These are phyloP conservation scores for Guillardia theta DNA, from an alignment of 78 protist genomes.

Conservation along the genomic window DNA sequence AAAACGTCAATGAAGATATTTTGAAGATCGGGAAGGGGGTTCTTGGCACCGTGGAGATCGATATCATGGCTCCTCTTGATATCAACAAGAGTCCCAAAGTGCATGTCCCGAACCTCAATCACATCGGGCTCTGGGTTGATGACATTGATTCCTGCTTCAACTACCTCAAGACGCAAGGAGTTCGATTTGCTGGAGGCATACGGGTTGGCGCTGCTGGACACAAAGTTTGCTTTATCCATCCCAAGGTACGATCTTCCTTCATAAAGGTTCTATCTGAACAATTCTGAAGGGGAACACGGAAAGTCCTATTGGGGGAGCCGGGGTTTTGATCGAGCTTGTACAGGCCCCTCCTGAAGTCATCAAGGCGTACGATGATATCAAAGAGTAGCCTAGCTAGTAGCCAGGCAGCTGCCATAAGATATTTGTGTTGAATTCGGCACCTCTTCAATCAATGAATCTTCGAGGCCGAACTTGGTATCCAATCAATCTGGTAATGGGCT, in stretches of 20 bases:
- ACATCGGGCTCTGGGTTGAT: background rate
- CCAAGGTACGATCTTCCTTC: background rate
- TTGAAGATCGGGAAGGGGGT: background rate
- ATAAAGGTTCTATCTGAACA: background rate
- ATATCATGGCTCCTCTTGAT: background rate
- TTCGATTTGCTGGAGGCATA: background rate
- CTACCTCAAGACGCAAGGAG: background rate
- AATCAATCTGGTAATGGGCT: too few relatives aligned
- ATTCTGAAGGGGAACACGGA: background rate
- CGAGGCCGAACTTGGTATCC: too few relatives aligned
- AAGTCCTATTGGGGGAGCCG: background rate
- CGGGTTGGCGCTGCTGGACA: slow-evolving; percentile 17
- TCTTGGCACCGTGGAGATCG: background rate
- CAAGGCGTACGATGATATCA: slow-evolving; percentile 1
- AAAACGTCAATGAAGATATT: background rate
- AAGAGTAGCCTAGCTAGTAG: too few relatives aligned
- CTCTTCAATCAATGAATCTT: too few relatives aligned
- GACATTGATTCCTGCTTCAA: background rate
- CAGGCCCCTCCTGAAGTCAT: slow-evolving; percentile 10
- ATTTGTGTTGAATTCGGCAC: too few relatives aligned
- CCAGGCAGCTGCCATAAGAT: too few relatives aligned
- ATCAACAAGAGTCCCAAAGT: background rate
- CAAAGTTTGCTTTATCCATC: background rate
- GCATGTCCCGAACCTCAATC: background rate
- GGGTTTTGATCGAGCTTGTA: background rate